Base-by-base conservation (phyloP, 768 basidiomycete species). In the Suillus ampliporus region DNA sequence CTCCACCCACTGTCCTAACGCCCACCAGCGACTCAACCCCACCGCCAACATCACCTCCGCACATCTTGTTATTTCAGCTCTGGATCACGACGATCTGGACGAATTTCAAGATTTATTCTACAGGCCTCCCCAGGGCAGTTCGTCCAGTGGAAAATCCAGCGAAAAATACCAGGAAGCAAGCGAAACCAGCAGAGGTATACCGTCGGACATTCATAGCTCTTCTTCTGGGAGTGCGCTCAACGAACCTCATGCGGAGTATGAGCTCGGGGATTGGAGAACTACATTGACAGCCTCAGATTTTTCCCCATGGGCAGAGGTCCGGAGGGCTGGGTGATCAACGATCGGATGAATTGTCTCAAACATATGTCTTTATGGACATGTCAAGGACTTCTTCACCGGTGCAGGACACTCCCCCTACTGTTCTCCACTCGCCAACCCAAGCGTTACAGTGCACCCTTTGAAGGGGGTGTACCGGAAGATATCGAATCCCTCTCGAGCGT, bases 61-160 rank as follows among this genome's bases (percentile, higher is more conserved):
- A 17, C 72, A 68, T 46, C 67, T 74, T 71, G 71, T 69, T 35
- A 61, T 72, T 28, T 83, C 82, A n/a, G 82, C 82, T 3, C 75
- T 91, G 40, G 84, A 85, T 11, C 82, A 83, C 0, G 87, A 89
- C 61, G 89, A 92, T 65, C 78, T 92, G 8, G 89, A 90, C n/a
- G 80, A 84, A 13, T 92, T 89, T 78, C 85, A 84, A 41, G 89
- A 92, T 68, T 78, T 93, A 9, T 92, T 92, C 74, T 92, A 89
- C 71, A 79, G 78, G 46, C 89, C 89, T 4, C 61, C 35, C 13
- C 31, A 60, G 26, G 0, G 46, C 19, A 50, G 44, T 14, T 5
- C n/a, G 19, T 51, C 50, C 50, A 51, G 50, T 31, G 50, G 11
- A 31, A 51, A 51, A 51, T 61, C 38, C 23, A 35, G 47, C 7